Evolutionary conservation across 768 basidiomycete genomes (phyloP).

Genomic region (Mycena capillaripes): DNA sequence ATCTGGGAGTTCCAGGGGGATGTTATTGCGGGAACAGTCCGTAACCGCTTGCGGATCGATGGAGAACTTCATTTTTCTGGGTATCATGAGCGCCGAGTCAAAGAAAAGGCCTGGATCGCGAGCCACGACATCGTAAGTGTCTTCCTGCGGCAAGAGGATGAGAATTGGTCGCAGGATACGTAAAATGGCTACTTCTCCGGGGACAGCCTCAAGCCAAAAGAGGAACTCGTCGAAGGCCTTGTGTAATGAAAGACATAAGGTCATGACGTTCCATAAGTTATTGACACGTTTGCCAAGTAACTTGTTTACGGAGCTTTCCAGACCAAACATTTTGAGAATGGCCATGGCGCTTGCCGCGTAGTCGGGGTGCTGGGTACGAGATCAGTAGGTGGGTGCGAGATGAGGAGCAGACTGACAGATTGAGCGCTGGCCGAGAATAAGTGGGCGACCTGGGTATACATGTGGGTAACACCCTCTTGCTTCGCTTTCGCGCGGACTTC

Average conservation of each 20-base stretch:
- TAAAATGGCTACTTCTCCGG: constrained; percentile 6
- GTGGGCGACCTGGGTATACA: constrained; percentile 25
- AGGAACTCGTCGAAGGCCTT: constrained; percentile 14
- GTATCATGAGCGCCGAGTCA: background rate
- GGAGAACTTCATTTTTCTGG: background rate
- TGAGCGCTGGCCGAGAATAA: constrained; percentile 26
- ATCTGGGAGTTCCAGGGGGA: background rate
- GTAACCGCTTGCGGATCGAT: background rate
- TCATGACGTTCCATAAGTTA: constrained; percentile 29
- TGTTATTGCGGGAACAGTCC: background rate
- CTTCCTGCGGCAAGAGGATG: background rate
- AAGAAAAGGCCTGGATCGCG: background rate
- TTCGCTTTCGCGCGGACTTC: background rate
- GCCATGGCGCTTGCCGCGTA: constrained; percentile 12
- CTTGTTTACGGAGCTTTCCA: background rate
- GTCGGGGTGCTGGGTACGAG: background rate
- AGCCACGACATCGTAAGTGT: constrained; percentile 13
- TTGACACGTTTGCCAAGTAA: constrained; percentile 19
- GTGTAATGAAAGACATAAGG: constrained; percentile 17
- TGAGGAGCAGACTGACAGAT: background rate
- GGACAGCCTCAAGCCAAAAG: constrained; percentile 32
- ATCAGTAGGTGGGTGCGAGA: background rate
- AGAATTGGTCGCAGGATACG: background rate
- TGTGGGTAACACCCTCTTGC: background rate
- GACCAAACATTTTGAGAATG: constrained; percentile 27